phyloP scores from a whole-genome alignment of 495 filamentous ascomycete species.

The Xylaria palmicola region DNA sequence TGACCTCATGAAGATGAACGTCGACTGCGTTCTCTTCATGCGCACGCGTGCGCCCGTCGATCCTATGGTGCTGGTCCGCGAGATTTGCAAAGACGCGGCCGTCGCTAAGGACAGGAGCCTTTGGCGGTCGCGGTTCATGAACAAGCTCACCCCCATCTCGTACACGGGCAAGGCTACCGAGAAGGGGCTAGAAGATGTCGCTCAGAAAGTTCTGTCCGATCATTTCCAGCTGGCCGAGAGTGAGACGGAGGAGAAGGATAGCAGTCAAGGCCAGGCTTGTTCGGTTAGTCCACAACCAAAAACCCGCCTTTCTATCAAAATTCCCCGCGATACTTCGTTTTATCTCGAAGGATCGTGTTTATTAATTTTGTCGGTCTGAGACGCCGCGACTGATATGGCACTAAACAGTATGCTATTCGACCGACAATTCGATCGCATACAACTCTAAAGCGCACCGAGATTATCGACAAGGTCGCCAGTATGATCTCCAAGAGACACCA shows the following conservation, averaged over 20 bases:
- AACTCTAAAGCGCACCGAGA: constrained; percentile 64
- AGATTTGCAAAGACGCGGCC: constrained; percentile 67
- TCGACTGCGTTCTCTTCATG: constrained; percentile 75
- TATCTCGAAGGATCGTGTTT: background rate
- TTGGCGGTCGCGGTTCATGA: constrained; percentile 71
- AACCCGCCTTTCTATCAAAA: background rate
- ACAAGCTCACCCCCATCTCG: constrained; percentile 80
- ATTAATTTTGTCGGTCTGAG: no score
- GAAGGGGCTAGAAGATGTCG: constrained; percentile 70
- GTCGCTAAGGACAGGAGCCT: constrained; percentile 41
- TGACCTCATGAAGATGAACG: constrained; percentile 65
- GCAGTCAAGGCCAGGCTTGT: constrained; percentile 7
- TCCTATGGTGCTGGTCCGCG: constrained; percentile 74
- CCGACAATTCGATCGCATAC: constrained; percentile 78
- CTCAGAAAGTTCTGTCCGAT: constrained; percentile 64
- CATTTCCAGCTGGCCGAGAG: constrained; percentile 62
- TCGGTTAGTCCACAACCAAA: constrained; percentile 6
- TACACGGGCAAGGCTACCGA: constrained; percentile 75
- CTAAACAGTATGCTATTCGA: constrained; percentile 82
- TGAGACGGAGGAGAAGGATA: constrained; percentile 12
- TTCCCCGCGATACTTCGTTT: background rate
- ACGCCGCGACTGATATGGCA: background rate
- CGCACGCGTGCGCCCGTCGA: constrained; percentile 67
- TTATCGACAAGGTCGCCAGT: constrained; percentile 77
- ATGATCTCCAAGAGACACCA: constrained; percentile 62